Evolutionary conservation across 441 rosid genomes (phyloP), one percentile per base, ranked within the genome.

Genomic region (Gossypium schwendimanii): DNA sequence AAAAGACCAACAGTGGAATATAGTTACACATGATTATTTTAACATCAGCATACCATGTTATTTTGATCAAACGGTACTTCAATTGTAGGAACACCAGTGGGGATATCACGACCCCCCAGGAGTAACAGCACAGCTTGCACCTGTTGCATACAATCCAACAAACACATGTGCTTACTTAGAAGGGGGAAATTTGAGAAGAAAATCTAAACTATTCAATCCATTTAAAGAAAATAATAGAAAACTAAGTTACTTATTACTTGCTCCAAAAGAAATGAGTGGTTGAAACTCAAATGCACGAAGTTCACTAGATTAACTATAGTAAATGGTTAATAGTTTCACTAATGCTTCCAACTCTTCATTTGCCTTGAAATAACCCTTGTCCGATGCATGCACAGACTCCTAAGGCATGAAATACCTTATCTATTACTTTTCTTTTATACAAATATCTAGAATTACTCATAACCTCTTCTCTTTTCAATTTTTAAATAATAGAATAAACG

Each of bases 51-150:
- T 80, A 90, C 95, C 90, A 78, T 75, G 79, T 76, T 76, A 73
- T 75, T 82, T 66, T 81, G 87, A 71, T 80, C 84, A 62, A 78
- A 83, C 24, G 84, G 79, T 3, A 83, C 82, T 77, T 87, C 87
- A 54, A 78, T 49, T 47, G 88, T 81, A 9, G 89, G 91, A 60
- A 85, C 83, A 73, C 77, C 82, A 18, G 84, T 86, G 44, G 90
- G 88, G 45, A 82, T 76, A 74, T 87, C 87, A 57, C 78, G 67
- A 63, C 86, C 88, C 71, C 89, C 93, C 17, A 85, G 78, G 70
- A 87, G 93, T 82, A 88, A 84, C 75, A 88, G 88, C 71, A 90
- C 91, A 8, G 90, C 91, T 78, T 87, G 89, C 75, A 88, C 96
- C 96, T 89, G 79, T 68, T 36, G 63, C 26, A 31, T 59, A 36